Evolutionary conservation across 2,329 filamentous ascomycete genomes (phyloP).

Genomic region (Fusarium sp.): DNA sequence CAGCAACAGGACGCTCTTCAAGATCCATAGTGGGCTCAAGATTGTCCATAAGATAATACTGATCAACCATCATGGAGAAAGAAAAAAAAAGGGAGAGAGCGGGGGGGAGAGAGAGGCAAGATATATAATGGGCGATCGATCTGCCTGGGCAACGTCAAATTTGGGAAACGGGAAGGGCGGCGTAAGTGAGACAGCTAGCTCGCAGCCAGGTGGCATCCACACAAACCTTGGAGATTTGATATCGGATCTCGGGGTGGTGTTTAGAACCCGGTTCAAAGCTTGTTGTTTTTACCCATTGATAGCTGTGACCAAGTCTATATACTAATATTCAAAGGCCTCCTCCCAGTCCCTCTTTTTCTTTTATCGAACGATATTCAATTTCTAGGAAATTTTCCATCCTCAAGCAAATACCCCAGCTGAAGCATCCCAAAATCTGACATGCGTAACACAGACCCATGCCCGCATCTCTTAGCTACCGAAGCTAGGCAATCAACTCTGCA

Average conservation of each 20-base stretch:
- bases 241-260: background rate
- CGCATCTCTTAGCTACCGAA: background rate
- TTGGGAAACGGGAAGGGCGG: background rate
- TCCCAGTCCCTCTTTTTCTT: background rate
- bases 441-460: background rate
- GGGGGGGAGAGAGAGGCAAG: background rate
- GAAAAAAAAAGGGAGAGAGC: background rate
- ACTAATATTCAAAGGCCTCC: background rate
- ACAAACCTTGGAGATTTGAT: background rate
- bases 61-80: conserved; percentile 8
- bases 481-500: background rate
- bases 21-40: conserved; percentile 35
- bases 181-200: conserved; percentile 7
- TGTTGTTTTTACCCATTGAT: background rate
- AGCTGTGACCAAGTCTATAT: background rate
- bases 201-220: background rate
- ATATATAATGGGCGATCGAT: background rate
- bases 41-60: conserved; percentile 4
- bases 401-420: background rate
- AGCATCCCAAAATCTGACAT: conserved; percentile 10
- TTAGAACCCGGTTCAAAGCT: background rate
- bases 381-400: background rate
- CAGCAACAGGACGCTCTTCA: conserved; percentile 44
- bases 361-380: background rate
- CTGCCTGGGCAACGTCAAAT: background rate